Evolutionary conservation across 1,284 basidiomycete genomes (phyloP), one percentile per base, ranked within the genome.

Genomic region (Cryptococcus sp.): DNA sequence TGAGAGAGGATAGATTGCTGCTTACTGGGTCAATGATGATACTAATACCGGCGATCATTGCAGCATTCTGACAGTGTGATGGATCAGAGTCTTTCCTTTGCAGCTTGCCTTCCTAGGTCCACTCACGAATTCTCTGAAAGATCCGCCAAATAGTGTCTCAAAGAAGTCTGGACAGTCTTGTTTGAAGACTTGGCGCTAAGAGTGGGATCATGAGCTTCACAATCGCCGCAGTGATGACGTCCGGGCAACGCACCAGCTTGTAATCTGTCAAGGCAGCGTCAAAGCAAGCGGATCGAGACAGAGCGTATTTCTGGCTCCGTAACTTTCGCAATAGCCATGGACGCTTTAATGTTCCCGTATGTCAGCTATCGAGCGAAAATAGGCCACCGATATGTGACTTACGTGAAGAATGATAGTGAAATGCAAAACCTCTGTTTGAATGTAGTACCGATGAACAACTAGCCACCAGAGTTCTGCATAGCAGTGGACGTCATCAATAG

Each of bases 1-100:
- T 17, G 11, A 13, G 16, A 20, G 15, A 39, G 1, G 23, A 17
- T 23, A 1, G n/a, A n/a, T n/a, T 15, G 13, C 7, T 3, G 60
- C 70, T 60, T 47, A 69, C 63, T 1, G 75, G 73, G 49, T 76
- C 71, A 27, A 78, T 65, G 45, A 78, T 69, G 11, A 73, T 55
- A 35, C 68, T 68, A 50, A 77, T 72, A 23, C 73, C 77, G n/a
- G 76, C 77, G 40, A 78, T 75, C 71, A 77, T 72, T 1, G 76
- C 77, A 5, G 67, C 66, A 53, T 77, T 78, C 74, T 78, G 47
- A 17, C 39, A 42, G 23, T 25, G 1, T 52, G 2, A 25, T 25
- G 38, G 6, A 22, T 54, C 30, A 57, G 50, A 22, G 41, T 7
- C 16, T 47, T 17, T 46, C 35, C 40, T 20, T 43, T 16, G 6